A percentile compares a stretch with the other conserved stretches of the same genome.
Evolutionary conservation across 208 protist genomes (phyloP).

Genomic region (Vickermania spadyakhi): DNA sequence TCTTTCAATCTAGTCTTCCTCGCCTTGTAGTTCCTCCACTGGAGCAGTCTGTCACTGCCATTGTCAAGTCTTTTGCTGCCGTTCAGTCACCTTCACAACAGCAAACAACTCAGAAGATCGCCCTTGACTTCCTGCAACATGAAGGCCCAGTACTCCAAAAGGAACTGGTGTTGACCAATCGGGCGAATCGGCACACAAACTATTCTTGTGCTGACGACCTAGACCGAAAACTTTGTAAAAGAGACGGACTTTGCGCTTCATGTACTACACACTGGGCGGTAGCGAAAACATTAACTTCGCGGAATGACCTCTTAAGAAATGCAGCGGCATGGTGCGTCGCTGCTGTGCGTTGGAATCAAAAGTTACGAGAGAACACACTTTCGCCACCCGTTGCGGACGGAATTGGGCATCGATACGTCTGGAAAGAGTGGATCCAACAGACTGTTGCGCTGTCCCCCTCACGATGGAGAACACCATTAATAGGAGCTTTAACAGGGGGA

Average conservation of each 20-base stretch:
- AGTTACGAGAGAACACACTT: conserved; percentile 64
- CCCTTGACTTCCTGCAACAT: no score
- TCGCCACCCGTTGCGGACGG: conserved; percentile 46
- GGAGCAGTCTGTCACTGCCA: no score
- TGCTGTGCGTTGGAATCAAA: conserved; percentile 60
- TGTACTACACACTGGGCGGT: no score
- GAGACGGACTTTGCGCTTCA: no score
- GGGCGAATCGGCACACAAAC: conserved; percentile 77
- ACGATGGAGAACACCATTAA: conserved; percentile 41
- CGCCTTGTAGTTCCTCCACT: no score
- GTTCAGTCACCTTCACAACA: no score
- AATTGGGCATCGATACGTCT: conserved; percentile 24
- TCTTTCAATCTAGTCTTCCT: conserved; percentile 78
- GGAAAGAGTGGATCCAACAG: conserved; percentile 74
- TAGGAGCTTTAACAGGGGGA: conserved; percentile 29
- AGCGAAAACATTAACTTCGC: no score
- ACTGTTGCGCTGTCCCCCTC: conserved; percentile 53
- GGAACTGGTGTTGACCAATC: conserved; percentile 60
- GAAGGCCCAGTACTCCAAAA: no score
- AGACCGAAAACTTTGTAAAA: conserved; percentile 39
- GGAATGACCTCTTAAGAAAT: conserved; percentile 53
- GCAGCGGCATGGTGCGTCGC: conserved; percentile 67
- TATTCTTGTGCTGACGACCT: conserved; percentile 81
- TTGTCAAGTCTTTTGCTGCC: no score
- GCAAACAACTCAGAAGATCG: no score